A percentile compares a stretch with the other conserved stretches of the same genome.
Evolutionary conservation across 805 yeast species (phyloP).

Genomic region (Candida parachauliodes): DNA sequence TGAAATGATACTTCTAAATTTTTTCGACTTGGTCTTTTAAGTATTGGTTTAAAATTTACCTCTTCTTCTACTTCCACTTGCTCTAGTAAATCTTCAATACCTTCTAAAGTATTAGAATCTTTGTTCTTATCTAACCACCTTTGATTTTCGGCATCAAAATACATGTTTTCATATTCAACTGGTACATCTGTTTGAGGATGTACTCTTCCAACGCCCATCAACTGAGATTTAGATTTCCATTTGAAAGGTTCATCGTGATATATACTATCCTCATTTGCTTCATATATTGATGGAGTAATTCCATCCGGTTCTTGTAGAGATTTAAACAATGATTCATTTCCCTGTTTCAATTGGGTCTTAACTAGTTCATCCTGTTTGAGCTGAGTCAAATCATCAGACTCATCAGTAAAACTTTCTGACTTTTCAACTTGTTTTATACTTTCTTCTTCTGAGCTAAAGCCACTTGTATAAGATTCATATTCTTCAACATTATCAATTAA

Average conservation of each 20-base stretch:
- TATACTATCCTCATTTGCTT: conserved; percentile 16
- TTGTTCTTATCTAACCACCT: conserved; percentile 25
- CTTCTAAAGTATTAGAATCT: conserved; percentile 25
- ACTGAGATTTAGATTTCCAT: conserved; percentile 39
- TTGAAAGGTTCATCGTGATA: conserved; percentile 22
- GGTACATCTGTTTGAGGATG: conserved; percentile 34
- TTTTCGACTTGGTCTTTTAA: conserved; percentile 9
- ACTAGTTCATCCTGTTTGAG: conserved; percentile 8
- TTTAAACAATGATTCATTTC: conserved; percentile 1
- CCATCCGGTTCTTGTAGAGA: neutral
- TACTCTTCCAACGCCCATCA: conserved; percentile 29
- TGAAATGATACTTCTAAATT: conserved; percentile 41
- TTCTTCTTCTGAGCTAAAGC: conserved; percentile 17
- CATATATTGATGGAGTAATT: conserved; percentile 13
- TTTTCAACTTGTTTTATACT: neutral
- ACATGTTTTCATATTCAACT: conserved; percentile 31
- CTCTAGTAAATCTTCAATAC: conserved; percentile 32
- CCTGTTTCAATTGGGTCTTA: conserved; percentile 12
- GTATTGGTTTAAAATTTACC: too few relatives aligned
- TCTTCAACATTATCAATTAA: conserved; percentile 14
- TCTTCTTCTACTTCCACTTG: too few relatives aligned
- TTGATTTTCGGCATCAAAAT: conserved; percentile 26
- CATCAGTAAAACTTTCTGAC: neutral
- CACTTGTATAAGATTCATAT: conserved; percentile 33
- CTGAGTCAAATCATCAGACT: neutral